phyloP scores from a whole-genome alignment of 179 eudicot genomes.

The Spergularia azorica region DNA sequence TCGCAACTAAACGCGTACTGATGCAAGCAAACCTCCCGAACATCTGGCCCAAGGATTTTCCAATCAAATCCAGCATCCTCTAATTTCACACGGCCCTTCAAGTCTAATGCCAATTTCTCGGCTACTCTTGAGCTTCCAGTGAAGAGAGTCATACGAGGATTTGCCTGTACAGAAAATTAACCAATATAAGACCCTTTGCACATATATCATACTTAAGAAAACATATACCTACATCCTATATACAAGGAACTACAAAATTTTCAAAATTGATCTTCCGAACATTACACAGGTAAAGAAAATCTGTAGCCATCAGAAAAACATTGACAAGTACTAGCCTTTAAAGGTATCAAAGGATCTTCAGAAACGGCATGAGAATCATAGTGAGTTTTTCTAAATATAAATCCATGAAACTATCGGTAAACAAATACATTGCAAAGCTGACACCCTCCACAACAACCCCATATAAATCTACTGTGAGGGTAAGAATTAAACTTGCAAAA shows the following conservation, averaged over 20 bases:
- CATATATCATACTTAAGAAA: background rate
- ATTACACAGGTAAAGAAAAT: too few relatives aligned
- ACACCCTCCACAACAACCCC: too few relatives aligned
- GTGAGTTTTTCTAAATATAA: too few relatives aligned
- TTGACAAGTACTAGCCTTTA: background rate
- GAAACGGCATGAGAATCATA: background rate
- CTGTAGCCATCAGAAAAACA: too few relatives aligned
- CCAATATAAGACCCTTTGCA: slow-evolving; percentile 35
- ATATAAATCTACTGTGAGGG: too few relatives aligned
- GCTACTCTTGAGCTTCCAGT: slow-evolving; percentile 99
- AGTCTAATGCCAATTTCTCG: slow-evolving; percentile 81
- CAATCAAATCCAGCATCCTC: slow-evolving; percentile 99
- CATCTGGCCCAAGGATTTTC: slow-evolving; percentile 99
- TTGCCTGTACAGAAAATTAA: slow-evolving; percentile 56
- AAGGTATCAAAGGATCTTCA: background rate
- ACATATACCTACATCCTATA: too few relatives aligned
- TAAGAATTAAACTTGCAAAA: too few relatives aligned
- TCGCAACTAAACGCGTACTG: background rate
- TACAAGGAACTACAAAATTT: too few relatives aligned
- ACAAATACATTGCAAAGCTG: too few relatives aligned
- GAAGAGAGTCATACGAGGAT: slow-evolving; percentile 97
- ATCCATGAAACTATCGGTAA: too few relatives aligned
- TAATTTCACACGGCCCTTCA: slow-evolving; percentile 79
- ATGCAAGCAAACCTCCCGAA: slow-evolving; percentile 60
- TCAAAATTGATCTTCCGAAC: too few relatives aligned